Base-by-base conservation (phyloP, 768 basidiomycete genomes). In the Omphalotus guepiniiformis region DNA sequence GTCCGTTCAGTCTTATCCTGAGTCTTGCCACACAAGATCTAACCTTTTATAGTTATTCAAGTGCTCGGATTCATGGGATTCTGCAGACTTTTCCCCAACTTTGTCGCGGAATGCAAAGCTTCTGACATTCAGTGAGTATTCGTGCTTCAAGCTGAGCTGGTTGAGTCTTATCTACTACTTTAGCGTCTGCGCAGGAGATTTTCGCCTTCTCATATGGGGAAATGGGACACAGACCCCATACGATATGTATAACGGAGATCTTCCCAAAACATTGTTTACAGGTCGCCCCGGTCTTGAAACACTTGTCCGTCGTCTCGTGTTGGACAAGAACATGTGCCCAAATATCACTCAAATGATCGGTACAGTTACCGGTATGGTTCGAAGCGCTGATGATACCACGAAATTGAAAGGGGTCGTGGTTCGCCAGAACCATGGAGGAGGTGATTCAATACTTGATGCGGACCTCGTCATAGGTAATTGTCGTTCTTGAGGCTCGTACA, bases 271-370 rank as follows among this genome's bases (percentile, higher is more conserved):
- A 36, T 21, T 57, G 4, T 43, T 11, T 22, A 21, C 47, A 22
- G 42, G 42, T 15, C 52, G 60, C 3, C 42, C 45, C 8, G 48
- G 41, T 15, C 46, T 49, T 27, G 60, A 62, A 40, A 56, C 59
- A 3, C 38, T 57, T 13, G 16, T 62, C 12, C 53, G 60, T 19
- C 49, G 50, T 37, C 25, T 60, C 6, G 51, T 55, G 9, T 28
- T 54, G 19, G 32, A 39, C 30, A 35, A 34, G n/a, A 28, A 32
- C 7, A 29, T 27, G 4, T 59, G 53, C 50, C 34, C 50, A 11
- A 51, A 56, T 25, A 46, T 62, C 25, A 18, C 54, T n/a, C 58
- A 58, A 25, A 34, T 60, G n/a, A 18, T 37, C 25, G 60, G 60
- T 19, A 56, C 54, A 1, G 60, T 56, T 28, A 42, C 49, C 11